phyloP scores from a whole-genome alignment of 495 filamentous ascomycete species.

The Neurospora africana region DNA sequence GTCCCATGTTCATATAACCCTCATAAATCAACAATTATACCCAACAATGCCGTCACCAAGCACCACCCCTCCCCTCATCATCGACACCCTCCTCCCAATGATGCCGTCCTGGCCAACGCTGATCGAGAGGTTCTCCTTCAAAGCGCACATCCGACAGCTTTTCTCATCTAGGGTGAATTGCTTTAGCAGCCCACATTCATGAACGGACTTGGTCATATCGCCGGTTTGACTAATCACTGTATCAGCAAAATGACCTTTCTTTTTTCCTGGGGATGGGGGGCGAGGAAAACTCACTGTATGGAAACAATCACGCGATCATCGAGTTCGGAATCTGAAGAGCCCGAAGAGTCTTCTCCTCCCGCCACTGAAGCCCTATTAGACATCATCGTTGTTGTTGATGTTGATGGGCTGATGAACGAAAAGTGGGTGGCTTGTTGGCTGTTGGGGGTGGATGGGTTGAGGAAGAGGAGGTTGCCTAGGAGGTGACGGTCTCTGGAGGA shows the following conservation, averaged over 20 bases:
- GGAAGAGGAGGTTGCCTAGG: conserved; percentile 21
- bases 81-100: conserved; percentile 36
- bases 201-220: conserved; percentile 22
- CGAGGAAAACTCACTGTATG: conserved; percentile 15
- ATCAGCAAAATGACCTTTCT: background rate
- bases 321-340: background rate
- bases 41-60: conserved; percentile 38
- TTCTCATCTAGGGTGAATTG: conserved; percentile 15
- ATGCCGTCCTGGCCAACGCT: conserved; percentile 34
- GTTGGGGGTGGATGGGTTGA: conserved; percentile 15
- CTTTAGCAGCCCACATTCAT: conserved; percentile 25
- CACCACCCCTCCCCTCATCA: conserved; percentile 19
- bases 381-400: background rate
- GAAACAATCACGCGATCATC: conserved; percentile 15
- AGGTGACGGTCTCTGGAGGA: conserved; percentile 1
- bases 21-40: conserved; percentile 22
- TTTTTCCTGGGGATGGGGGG: no score
- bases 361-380: no score
- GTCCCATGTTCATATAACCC: background rate
- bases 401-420: conserved; percentile 8
- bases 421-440: conserved; percentile 22
- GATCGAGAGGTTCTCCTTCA: conserved; percentile 26
- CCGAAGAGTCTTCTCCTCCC: background rate
- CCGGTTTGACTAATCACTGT: conserved; percentile 23
- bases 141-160: background rate